phyloP scores from a whole-genome alignment of 164 flowering plant species.

The Tetracentron sinense region DNA sequence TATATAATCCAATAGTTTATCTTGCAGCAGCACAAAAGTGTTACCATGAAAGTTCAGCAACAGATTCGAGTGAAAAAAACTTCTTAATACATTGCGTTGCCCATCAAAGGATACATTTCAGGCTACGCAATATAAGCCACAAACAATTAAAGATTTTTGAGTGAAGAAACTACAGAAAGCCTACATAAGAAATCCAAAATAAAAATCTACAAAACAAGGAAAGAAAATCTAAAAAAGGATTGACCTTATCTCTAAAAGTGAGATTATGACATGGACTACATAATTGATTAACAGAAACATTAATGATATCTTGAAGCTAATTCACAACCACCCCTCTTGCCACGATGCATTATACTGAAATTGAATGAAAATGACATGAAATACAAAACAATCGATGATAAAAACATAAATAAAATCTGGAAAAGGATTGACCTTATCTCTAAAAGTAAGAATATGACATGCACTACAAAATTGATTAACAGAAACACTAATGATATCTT shows the following conservation, averaged over 20 bases:
- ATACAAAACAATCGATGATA: neutral
- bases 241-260: neutral
- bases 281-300: neutral
- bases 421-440: neutral
- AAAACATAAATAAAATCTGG: neutral
- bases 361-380: conserved; percentile 4
- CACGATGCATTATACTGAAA: neutral
- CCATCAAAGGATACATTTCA: neutral
- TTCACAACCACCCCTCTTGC: neutral
- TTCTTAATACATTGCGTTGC: neutral
- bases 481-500: neutral
- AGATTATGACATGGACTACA: neutral
- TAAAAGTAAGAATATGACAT: neutral
- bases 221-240: neutral
- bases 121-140: neutral
- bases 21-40: neutral
- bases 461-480: neutral
- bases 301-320: neutral
- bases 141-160: neutral
- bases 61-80: neutral
- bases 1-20: neutral
- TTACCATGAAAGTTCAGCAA: neutral
- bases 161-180: neutral
- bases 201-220: neutral
- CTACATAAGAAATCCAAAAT: neutral